These are phyloP conservation scores for Liquidambar formosana DNA, from an alignment of 164 flowering plant genomes.

Conservation along the genomic window DNA sequence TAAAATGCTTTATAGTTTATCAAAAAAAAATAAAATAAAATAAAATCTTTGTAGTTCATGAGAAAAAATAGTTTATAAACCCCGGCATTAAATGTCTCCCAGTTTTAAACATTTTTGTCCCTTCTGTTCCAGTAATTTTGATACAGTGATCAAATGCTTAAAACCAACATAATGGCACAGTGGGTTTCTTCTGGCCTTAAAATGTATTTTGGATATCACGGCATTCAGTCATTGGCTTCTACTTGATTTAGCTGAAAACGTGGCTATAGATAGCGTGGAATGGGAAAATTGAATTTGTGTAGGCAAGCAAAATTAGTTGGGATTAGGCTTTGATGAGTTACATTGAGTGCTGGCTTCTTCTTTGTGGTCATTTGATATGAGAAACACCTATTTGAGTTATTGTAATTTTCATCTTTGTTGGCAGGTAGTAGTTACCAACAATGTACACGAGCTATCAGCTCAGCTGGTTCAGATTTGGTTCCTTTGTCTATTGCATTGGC, in stretches of 20 bases:
- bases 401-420: not conserved
- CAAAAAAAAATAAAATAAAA: too few species aligned
- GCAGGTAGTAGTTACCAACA: slow-evolving; percentile 13
- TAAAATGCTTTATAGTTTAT: too few species aligned
- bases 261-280: not conserved
- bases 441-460: not conserved
- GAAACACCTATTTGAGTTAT: not conserved
- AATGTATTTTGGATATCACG: too few species aligned
- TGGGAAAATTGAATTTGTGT: not conserved
- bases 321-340: not conserved
- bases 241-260: not conserved
- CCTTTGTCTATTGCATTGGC: slow-evolving; percentile 4
- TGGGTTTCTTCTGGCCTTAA: too few species aligned
- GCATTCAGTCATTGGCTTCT: not conserved
- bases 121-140: too few species aligned
- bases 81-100: too few species aligned
- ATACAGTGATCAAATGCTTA: too few species aligned
- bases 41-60: too few species aligned
- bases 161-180: too few species aligned
- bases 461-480: slow-evolving; percentile 1
- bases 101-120: too few species aligned
- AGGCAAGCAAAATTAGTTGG: not conserved
- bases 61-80: too few species aligned
- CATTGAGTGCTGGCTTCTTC: not conserved
- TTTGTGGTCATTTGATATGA: not conserved